These are phyloP conservation scores for Lagenidium sp. DNA, from an alignment of 352 stramenopile species.

Conservation along the genomic window DNA sequence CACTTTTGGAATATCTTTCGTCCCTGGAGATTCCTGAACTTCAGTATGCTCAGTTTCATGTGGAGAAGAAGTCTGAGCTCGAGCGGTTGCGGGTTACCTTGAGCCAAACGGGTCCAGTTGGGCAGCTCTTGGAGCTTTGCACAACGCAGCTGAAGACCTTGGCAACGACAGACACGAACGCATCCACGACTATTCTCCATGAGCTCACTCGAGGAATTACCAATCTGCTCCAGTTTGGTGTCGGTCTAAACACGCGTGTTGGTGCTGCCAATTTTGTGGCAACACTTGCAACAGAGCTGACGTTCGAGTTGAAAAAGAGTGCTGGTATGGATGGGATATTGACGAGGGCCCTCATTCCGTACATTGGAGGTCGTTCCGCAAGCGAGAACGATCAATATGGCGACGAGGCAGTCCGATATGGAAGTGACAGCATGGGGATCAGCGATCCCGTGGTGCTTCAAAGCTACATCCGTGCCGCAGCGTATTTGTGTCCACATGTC, in stretches of 20 bases:
- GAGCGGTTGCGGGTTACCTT: slow-evolving; percentile 70
- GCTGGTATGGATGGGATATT: slow-evolving; percentile 48
- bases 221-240: slow-evolving; percentile 61
- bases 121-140: slow-evolving; percentile 54
- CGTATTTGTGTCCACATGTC: slow-evolving; percentile 59
- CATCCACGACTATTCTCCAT: slow-evolving; percentile 29
- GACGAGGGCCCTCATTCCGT: slow-evolving; percentile 45
- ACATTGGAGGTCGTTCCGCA: slow-evolving; percentile 36
- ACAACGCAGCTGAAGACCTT: slow-evolving; percentile 51
- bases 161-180: slow-evolving; percentile 1
- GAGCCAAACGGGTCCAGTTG: slow-evolving; percentile 64
- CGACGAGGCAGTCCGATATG: slow-evolving; percentile 49
- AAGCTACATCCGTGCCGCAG: slow-evolving; percentile 62
- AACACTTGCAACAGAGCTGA: slow-evolving; percentile 51
- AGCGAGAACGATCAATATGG: slow-evolving; percentile 68
- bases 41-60: slow-evolving; percentile 81
- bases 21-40: slow-evolving; percentile 77
- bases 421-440: slow-evolving; percentile 15
- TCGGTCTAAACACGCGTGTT: slow-evolving; percentile 75
- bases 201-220: slow-evolving; percentile 37
- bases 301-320: slow-evolving; percentile 64
- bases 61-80: slow-evolving; percentile 77
- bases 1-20: slow-evolving; percentile 71
- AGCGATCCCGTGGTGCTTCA: slow-evolving; percentile 55
- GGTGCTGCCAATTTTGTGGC: slow-evolving; percentile 71